Conservation (phyloP, 495 filamentous ascomycete species). For the Trichoderma gamsii region DNA sequence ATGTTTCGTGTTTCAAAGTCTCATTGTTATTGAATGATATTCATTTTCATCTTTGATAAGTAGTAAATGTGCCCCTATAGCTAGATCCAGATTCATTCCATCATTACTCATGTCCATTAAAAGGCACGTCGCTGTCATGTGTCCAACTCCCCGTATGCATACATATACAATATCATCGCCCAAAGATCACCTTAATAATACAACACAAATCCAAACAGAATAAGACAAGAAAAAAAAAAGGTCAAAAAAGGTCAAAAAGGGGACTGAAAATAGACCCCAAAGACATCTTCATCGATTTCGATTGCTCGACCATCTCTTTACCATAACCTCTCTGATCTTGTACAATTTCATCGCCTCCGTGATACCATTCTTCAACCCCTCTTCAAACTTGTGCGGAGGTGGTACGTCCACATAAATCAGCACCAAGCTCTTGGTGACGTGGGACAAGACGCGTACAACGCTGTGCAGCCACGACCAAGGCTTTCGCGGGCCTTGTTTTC, state of each 20-base stretch:
- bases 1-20: too few relatives aligned
- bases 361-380: conserved; percentile 46
- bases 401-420: conserved; percentile 89
- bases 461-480: conserved; percentile 93
- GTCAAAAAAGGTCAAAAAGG: too few relatives aligned
- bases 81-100: background rate
- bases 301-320: conserved; percentile 80
- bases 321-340: conserved; percentile 70
- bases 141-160: background rate
- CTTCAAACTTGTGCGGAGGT: conserved; percentile 49
- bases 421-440: conserved; percentile 83
- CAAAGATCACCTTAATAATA: background rate
- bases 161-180: background rate
- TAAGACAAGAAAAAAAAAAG: background rate
- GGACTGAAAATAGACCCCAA: background rate
- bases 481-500: conserved; percentile 37
- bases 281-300: conserved; percentile 41
- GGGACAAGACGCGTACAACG: conserved; percentile 81
- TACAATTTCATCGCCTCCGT: conserved; percentile 61
- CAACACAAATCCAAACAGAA: background rate
- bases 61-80: background rate
- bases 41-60: background rate
- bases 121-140: background rate
- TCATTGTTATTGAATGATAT: too few relatives aligned
- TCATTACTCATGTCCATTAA: background rate